phyloP scores from a whole-genome alignment of 2,329 filamentous ascomycete species.

The Orbilia oligospora region DNA sequence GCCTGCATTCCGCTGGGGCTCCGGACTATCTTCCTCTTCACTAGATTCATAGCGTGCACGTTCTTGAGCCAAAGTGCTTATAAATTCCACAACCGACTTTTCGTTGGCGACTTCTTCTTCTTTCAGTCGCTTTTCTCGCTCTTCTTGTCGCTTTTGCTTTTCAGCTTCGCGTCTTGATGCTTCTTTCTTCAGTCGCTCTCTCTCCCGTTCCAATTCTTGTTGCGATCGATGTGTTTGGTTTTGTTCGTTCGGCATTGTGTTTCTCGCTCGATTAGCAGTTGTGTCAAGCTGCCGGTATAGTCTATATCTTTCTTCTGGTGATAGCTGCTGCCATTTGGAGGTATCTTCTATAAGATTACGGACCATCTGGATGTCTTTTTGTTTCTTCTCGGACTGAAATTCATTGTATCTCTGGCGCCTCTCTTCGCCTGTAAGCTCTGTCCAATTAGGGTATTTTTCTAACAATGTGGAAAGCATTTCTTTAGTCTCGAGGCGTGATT shows the following conservation, averaged over 20 bases:
- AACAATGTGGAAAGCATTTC: background rate
- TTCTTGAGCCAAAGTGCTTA: background rate
- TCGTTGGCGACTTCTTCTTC: background rate
- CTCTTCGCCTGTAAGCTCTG: background rate
- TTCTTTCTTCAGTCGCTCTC: background rate
- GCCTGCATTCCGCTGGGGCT: background rate
- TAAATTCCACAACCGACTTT: background rate
- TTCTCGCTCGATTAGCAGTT: background rate
- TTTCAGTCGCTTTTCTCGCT: background rate
- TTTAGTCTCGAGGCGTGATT: background rate
- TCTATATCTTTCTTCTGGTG: background rate
- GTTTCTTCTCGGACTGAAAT: background rate
- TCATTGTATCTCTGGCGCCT: background rate
- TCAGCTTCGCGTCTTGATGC: background rate
- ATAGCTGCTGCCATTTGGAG: conserved; percentile 3
- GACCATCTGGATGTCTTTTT: background rate
- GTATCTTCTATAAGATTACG: background rate
- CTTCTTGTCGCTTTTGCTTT: background rate
- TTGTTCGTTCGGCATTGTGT: background rate
- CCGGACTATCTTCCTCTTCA: too few relatives aligned
- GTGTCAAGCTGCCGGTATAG: background rate
- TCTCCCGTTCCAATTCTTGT: background rate
- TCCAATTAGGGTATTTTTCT: conserved; percentile 11
- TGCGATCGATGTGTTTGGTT: too few relatives aligned
- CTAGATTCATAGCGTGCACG: too few relatives aligned